phyloP scores from a whole-genome alignment of 2,329 filamentous ascomycete genomes.

The Cryoendolithus antarcticus region DNA sequence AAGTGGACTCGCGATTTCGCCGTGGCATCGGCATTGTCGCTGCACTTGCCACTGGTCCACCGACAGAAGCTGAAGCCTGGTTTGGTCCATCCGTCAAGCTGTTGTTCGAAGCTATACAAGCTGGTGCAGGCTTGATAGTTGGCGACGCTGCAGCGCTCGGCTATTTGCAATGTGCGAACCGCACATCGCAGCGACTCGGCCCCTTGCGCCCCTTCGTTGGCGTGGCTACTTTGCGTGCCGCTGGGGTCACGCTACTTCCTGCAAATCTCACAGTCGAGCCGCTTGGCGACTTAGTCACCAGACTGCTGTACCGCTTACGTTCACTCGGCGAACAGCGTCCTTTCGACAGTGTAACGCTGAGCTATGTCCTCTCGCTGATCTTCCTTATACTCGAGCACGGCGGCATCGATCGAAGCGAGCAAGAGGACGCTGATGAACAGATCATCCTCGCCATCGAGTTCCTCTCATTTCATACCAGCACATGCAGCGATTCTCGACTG shows the following conservation, averaged over 20 bases:
- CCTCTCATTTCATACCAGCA: constrained; percentile 73
- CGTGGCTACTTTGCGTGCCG: constrained; percentile 69
- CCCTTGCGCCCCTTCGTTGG: constrained; percentile 71
- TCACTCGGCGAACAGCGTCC: constrained; percentile 90
- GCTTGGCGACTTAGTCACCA: constrained; percentile 68
- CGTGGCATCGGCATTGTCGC: constrained; percentile 79
- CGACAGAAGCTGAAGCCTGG: constrained; percentile 78
- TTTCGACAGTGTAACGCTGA: constrained; percentile 76
- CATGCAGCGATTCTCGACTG: constrained; percentile 61
- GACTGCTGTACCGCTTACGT: constrained; percentile 78
- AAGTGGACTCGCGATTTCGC: constrained; percentile 57
- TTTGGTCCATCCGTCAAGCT: constrained; percentile 68
- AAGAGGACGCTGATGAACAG: constrained; percentile 79
- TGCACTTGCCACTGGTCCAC: constrained; percentile 71
- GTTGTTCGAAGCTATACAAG: constrained; percentile 61
- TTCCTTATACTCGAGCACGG: constrained; percentile 68
- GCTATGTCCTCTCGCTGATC: constrained; percentile 74
- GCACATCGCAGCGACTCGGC: constrained; percentile 62
- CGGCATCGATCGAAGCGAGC: constrained; percentile 53
- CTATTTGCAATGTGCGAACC: constrained; percentile 68
- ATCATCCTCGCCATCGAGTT: constrained; percentile 81
- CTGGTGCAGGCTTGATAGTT: constrained; percentile 68
- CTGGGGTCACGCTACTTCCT: constrained; percentile 60
- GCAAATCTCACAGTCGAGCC: constrained; percentile 64
- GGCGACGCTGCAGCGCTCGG: constrained; percentile 66